Evolutionary conservation across 78 protist species (phyloP), one percentile per base, ranked within the genome.

Genomic region (Anaeramoeba ignava): DNA sequence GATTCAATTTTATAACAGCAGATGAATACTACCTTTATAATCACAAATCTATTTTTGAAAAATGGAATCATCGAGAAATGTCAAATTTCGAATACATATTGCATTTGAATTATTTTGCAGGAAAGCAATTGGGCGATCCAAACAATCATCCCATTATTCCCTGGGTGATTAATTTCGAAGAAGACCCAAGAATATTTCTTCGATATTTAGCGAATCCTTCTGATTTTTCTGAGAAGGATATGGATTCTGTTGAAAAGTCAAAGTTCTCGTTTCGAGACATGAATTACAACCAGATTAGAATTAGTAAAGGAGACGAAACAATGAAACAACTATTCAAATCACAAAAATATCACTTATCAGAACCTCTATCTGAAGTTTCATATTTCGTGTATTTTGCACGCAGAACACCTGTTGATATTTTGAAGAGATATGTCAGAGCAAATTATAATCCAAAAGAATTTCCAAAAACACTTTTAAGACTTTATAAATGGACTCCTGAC

Each of bases 261-360:
- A n/a, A n/a, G n/a, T n/a, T n/a, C n/a, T n/a, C n/a, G n/a, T n/a
- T n/a, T n/a, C n/a, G n/a, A n/a, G n/a, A n/a, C n/a, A n/a, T n/a
- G n/a, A n/a, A n/a, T n/a, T n/a, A n/a, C n/a, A n/a, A n/a, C n/a
- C n/a, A n/a, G n/a, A n/a, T n/a, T n/a, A n/a, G n/a, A n/a, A n/a
- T n/a, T n/a, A n/a, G n/a, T n/a, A n/a, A n/a, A n/a, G n/a, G n/a
- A n/a, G n/a, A n/a, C n/a, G n/a, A n/a, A n/a, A n/a, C n/a, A n/a
- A n/a, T n/a, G n/a, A n/a, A n/a, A n/a, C n/a, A n/a, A n/a, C n/a
- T n/a, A n/a, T n/a, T n/a, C n/a, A n/a, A n/a, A n/a, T n/a, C n/a
- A n/a, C n/a, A n/a, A n/a, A n/a, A n/a, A n/a, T n/a, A 93, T 83
- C 96, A 93, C 89, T 83, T 92, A 3, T 82, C 92, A 0, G 94